Percentiles rank a stretch among this genome's conserved stretches.
phyloP scores from a whole-genome alignment of 257 asterid genomes.

The Plantago elongata region DNA sequence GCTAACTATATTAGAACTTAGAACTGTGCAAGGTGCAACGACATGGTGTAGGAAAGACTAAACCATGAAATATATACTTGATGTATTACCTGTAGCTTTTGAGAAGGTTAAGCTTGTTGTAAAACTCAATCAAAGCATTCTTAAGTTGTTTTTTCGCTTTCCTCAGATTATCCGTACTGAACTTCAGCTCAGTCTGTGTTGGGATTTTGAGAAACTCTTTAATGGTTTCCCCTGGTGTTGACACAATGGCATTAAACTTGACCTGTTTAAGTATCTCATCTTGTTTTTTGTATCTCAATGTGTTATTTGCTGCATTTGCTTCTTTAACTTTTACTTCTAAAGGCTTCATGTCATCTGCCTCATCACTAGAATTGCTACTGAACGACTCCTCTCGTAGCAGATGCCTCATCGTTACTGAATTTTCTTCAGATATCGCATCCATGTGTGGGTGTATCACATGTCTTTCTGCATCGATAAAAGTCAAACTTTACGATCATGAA shows the following conservation, averaged over 20 bases:
- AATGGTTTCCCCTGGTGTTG: slow-evolving; percentile 38
- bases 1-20: too few relatives aligned
- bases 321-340: slow-evolving; percentile 7
- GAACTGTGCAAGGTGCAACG: too few relatives aligned
- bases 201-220: slow-evolving; percentile 34
- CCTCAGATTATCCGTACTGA: slow-evolving; percentile 41
- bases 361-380: slow-evolving; percentile 4
- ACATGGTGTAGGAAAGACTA: too few relatives aligned
- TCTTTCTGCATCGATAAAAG: slow-evolving; percentile 23
- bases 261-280: slow-evolving; percentile 34
- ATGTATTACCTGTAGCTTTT: slow-evolving; percentile 40
- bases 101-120: slow-evolving; percentile 40
- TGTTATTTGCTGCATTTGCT: slow-evolving; percentile 10
- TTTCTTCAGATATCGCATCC: slow-evolving; percentile 36
- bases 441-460: slow-evolving; percentile 6
- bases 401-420: slow-evolving; percentile 6
- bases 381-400: background rate
- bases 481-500: too few relatives aligned
- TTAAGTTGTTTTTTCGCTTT: slow-evolving; percentile 39
- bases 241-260: slow-evolving; percentile 29
- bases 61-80: too few relatives aligned
- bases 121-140: slow-evolving; percentile 42
- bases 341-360: slow-evolving; percentile 16
- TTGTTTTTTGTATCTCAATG: too few relatives aligned
- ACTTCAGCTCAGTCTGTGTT: slow-evolving; percentile 31